A percentile compares a stretch with the other conserved stretches of the same genome.
Evolutionary conservation across 106 monocot species (phyloP).

Genomic region (Phalaenopsis equestris): DNA sequence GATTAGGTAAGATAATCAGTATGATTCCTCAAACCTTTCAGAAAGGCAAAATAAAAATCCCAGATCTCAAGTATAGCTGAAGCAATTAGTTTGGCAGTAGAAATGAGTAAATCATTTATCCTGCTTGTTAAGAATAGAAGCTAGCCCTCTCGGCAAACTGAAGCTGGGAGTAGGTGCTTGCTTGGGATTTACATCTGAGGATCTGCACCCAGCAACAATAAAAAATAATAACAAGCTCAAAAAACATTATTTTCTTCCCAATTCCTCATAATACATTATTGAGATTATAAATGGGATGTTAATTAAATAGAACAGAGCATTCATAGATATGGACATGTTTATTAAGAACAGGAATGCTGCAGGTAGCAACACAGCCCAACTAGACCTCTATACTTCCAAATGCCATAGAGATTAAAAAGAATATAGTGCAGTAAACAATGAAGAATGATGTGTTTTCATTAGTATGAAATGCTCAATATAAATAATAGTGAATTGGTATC

Average conservation of each 20-base stretch:
- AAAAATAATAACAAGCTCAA: neutral
- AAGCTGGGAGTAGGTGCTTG: neutral
- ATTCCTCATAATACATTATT: neutral
- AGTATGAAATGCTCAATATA: too few species aligned
- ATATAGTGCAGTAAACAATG: too few species aligned
- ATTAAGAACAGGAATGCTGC: too few species aligned
- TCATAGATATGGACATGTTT: too few species aligned
- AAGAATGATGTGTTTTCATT: too few species aligned
- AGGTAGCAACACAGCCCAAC: too few species aligned
- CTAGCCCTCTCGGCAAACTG: slow-evolving; percentile 4
- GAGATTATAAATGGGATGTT: too few species aligned
- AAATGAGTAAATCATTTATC: neutral
- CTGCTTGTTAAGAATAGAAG: slow-evolving; percentile 5
- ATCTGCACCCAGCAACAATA: neutral
- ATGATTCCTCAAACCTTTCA: too few species aligned
- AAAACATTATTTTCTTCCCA: neutral
- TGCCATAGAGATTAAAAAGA: too few species aligned
- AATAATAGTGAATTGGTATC: too few species aligned
- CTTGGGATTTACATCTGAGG: slow-evolving; percentile 1
- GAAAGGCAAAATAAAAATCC: neutral
- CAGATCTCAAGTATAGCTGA: neutral
- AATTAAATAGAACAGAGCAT: too few species aligned
- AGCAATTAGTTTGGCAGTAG: neutral
- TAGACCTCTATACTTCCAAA: too few species aligned
- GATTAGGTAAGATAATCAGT: neutral